These are phyloP conservation scores for Hanseniaspora jakobsenii DNA, from an alignment of 805 yeast genomes.

Conservation along the genomic window DNA sequence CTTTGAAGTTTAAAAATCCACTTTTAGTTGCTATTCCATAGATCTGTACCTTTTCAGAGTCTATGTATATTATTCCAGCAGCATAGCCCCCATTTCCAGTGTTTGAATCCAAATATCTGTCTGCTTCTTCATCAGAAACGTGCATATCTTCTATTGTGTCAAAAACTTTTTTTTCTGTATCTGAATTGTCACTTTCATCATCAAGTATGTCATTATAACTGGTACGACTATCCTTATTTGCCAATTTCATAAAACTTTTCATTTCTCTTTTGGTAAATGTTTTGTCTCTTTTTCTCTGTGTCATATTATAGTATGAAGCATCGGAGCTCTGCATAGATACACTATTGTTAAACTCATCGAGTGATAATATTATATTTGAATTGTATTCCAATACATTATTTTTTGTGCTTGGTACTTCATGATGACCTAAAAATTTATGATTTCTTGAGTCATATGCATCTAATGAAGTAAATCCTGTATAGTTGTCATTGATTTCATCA, in stretches of 20 bases:
- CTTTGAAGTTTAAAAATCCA: constrained; percentile 12
- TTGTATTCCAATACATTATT: background rate
- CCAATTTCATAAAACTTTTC: constrained; percentile 1
- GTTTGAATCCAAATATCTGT: background rate
- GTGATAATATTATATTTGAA: background rate
- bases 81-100: background rate
- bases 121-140: constrained; percentile 11
- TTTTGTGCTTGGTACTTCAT: background rate
- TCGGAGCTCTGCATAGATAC: background rate
- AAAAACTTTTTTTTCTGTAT: too few relatives aligned
- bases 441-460: background rate
- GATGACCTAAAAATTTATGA: constrained; percentile 1
- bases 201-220: constrained; percentile 1
- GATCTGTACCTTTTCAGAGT: background rate
- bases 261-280: constrained; percentile 4
- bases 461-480: background rate
- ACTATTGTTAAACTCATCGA: constrained; percentile 5
- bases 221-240: background rate
- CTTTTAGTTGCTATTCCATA: constrained; percentile 7
- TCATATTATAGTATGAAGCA: background rate
- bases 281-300: background rate
- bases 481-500: background rate
- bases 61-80: background rate
- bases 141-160: too few relatives aligned
- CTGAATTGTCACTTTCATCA: background rate